Conservation (phyloP, 805 yeast species). For the Candida multigemmis region DNA sequence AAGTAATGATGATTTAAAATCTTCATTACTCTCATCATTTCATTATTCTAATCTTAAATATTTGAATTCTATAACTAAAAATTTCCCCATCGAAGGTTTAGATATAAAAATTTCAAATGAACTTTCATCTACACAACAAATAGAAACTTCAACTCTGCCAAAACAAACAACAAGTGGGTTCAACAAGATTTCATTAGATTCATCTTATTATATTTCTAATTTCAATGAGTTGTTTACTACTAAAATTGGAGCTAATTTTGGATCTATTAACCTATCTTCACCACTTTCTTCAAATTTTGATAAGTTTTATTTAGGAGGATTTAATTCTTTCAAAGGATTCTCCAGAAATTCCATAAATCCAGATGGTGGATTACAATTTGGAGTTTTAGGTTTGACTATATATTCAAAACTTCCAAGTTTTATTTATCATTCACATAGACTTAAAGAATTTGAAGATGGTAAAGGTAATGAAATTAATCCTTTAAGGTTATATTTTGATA, state of each 20-base stretch:
- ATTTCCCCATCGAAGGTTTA: constrained; percentile 39
- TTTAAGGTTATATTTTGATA: constrained; percentile 47
- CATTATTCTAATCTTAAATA: constrained; percentile 12
- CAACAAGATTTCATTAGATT: constrained; percentile 22
- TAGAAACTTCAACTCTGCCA: constrained; percentile 10
- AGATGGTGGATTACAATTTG: constrained; percentile 61
- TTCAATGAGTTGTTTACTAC: constrained; percentile 39
- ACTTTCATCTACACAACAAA: constrained; percentile 22
- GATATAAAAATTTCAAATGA: constrained; percentile 60
- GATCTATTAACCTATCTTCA: constrained; percentile 30
- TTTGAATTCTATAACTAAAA: constrained; percentile 14
- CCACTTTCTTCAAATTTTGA: constrained; percentile 63
- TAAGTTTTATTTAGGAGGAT: constrained; percentile 78
- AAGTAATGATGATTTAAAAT: constrained; percentile 26
- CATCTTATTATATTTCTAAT: constrained; percentile 30
- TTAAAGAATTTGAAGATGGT: constrained; percentile 6
- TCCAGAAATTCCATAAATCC: constrained; percentile 60
- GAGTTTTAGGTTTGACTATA: constrained; percentile 50
- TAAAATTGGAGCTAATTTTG: constrained; percentile 42
- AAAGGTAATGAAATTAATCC: constrained; percentile 19
- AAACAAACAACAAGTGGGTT: constrained; percentile 13
- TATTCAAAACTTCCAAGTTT: constrained; percentile 49
- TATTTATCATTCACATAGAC: constrained; percentile 13
- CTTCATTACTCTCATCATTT: constrained; percentile 19
- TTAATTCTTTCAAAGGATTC: constrained; percentile 64